Evolutionary conservation across 1,284 basidiomycete species (phyloP).

Genomic region (Puccinia sorghi): DNA sequence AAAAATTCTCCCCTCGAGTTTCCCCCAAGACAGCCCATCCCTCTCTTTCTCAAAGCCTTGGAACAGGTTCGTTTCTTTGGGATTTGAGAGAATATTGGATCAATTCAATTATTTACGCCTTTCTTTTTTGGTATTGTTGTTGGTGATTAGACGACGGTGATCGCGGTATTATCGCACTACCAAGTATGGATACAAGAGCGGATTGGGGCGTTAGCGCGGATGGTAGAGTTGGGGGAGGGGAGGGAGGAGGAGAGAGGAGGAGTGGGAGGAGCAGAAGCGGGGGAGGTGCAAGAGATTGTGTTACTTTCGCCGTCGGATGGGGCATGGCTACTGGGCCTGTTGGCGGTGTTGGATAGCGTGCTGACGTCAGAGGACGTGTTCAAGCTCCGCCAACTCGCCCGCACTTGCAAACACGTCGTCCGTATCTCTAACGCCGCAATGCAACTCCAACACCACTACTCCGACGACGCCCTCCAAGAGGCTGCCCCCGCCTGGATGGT

Average conservation of each 20-base stretch:
- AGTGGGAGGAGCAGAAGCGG: no score
- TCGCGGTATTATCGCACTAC: constrained; percentile 30
- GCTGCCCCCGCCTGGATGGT: constrained; percentile 31
- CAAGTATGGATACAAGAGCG: constrained; percentile 35
- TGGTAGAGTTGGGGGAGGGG: background rate
- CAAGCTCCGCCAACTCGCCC: constrained; percentile 28
- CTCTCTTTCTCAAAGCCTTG: constrained; percentile 41
- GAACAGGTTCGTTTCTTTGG: constrained; percentile 13
- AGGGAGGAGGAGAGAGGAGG: background rate
- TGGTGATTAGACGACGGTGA: constrained; percentile 7
- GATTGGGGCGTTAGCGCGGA: background rate
- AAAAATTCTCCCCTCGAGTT: background rate
- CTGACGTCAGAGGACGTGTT: constrained; percentile 31
- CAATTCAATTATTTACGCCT: background rate
- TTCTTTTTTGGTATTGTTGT: background rate
- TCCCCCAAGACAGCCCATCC: constrained; percentile 14
- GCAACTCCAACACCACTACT: background rate
- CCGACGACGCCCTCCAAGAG: background rate
- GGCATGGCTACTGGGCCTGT: constrained; percentile 29
- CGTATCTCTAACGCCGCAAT: constrained; percentile 1
- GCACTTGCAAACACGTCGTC: constrained; percentile 34
- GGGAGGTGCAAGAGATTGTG: no score
- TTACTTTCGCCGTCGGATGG: constrained; percentile 27
- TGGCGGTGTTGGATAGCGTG: constrained; percentile 15
- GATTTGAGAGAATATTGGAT: background rate